Base-by-base conservation (phyloP, 2,329 filamentous ascomycete species). In the Gnomoniopsis smithogilvyi region DNA sequence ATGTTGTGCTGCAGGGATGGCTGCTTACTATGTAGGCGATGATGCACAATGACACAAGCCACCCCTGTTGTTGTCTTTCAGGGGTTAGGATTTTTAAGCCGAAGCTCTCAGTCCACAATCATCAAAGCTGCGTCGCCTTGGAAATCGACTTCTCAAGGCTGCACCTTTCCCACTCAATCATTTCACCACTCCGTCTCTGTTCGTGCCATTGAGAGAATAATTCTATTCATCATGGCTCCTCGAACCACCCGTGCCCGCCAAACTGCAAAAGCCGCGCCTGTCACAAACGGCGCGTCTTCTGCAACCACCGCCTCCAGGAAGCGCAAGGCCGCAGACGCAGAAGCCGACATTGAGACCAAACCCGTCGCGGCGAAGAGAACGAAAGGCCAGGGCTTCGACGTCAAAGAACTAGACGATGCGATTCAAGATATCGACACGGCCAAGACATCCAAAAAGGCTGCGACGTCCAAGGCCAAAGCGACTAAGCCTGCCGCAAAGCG, bases 271-370 rank as follows among this genome's bases (percentile, higher is more conserved):
- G 46, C n/a, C 51, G 53, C 54, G 50, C 50, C 60, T 6, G 50
- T 45, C 19, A 50, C 53, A 49, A 62, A 56, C 47, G 57, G 56
- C 46, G 30, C 53, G 15, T 45, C 57, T 6, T 46, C 46, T 26
- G 45, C 54, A 19, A 21, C 60, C 38, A 55, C 59, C 38, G 52
- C 49, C 14, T 57, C 60, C 51, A 62, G 54, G 51, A 62, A 62
- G 60, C 60, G 60, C 60, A 62, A 62, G 60, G 53, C 60, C 33
- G 51, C 54, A 26, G 52, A 56, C 7, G 51, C 54, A 26, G 52
- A 56, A 7, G 33, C 50, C 21, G 54, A 54, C 36, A 19, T 45
- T 19, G 54, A 56, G 17, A 17, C 49, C 21, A 55, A 52, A 34
- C 24, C 45, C 14, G 57, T 30, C 2, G 48, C 33, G 24, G 21